These are phyloP conservation scores for Breynia disticha DNA, from an alignment of 441 rosid genomes.

Conservation along the genomic window DNA sequence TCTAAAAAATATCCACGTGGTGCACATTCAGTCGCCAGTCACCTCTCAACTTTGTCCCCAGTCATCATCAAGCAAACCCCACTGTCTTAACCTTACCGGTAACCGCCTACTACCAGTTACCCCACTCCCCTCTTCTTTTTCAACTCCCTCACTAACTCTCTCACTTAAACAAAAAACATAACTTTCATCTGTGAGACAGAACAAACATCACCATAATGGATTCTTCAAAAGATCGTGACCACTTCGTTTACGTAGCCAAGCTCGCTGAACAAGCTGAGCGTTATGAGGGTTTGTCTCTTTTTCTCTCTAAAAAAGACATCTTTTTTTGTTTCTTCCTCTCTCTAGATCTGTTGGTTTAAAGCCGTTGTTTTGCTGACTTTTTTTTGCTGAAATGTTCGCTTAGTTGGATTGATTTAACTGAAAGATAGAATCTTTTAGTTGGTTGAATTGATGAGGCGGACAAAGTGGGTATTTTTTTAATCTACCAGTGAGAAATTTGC, in stretches of 20 bases:
- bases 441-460: no score
- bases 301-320: neutral
- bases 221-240: conserved; percentile 18
- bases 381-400: no score
- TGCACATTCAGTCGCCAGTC: neutral
- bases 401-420: no score
- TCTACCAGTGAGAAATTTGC: no score
- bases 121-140: neutral
- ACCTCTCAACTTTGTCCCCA: neutral
- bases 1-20: neutral
- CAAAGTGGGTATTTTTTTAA: no score
- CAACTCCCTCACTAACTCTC: neutral
- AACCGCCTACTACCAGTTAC: neutral
- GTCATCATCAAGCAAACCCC: neutral
- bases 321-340: neutral
- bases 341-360: conserved; percentile 6
- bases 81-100: neutral
- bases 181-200: neutral
- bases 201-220: conserved; percentile 13
- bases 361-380: neutral
- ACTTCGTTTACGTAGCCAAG: conserved; percentile 20
- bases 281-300: conserved; percentile 13
- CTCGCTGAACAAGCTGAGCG: conserved; percentile 30
- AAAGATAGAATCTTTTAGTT: no score
- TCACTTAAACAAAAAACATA: neutral